Base-by-base conservation (phyloP, 768 basidiomycete genomes). In the Rhizopogon vulgaris region DNA sequence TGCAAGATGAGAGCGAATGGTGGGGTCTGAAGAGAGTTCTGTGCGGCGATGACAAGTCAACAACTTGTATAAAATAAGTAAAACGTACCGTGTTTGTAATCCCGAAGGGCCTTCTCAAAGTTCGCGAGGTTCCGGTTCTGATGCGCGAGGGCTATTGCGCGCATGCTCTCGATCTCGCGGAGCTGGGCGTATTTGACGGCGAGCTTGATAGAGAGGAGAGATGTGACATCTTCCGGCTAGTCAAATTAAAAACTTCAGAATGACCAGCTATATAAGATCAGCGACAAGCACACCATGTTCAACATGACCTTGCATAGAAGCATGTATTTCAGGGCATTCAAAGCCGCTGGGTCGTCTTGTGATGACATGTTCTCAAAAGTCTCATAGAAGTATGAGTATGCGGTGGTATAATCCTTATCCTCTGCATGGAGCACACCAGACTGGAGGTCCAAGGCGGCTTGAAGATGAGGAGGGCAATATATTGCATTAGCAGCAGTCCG, bases 281-380 rank as follows among this genome's bases (percentile, higher is more conserved):
- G 38, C 48, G 18, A 25, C 14, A 41, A 76, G 22, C 85, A 57
- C 54, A 95, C 94, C 64, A 95, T 68, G 63, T 93, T 93, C 56
- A 98, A 75, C 95, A 99, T 99, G 65, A 99, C 86, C 67, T 99
- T 98, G 70, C 96, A 99, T 41, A 97, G 69, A 14, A 97, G 77
- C 95, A 98, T 96, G 69, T 99, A 98, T 70, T 99, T 98, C 58
- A 99, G 74, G 4, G 93, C 93, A 1, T 79, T 82, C 17, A 96
- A 74, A 1, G 93, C 92, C 36, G 69, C 62, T 0, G 82, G 79
- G 57, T 91, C 85, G 17, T 87, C 93, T 52, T 92, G 87, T 2
- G 83, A 67, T 38, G 82, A 82, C 58, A 93, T 74, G 48, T 85
- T 93, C 70, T 99, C 96, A 57, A 98, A 97, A 3, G 93, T 85